Conservation (phyloP, 2,329 filamentous ascomycete species). For the Alternaria sp. region DNA sequence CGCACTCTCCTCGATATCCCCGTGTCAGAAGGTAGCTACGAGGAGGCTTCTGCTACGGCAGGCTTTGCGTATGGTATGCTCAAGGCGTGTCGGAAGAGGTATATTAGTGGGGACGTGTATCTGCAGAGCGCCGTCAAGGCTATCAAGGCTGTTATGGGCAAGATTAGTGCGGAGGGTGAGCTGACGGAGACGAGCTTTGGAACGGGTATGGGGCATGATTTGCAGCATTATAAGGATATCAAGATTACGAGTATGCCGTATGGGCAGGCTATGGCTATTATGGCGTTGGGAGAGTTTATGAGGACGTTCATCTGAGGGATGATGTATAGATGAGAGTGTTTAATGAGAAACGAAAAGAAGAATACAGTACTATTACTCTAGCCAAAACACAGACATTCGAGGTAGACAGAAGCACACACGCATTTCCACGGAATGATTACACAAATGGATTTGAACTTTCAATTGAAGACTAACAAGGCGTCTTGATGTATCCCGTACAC, state of each 20-base stretch:
- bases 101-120: conserved; percentile 66
- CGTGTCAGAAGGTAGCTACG: conserved; percentile 71
- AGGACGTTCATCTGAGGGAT: conserved; percentile 59
- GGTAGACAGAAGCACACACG: background rate
- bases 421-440: background rate
- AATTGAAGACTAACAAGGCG: background rate
- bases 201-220: conserved; percentile 74
- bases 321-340: background rate
- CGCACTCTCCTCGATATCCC: conserved; percentile 74
- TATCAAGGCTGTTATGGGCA: conserved; percentile 69
- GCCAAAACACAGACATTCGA: background rate
- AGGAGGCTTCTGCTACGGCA: conserved; percentile 78
- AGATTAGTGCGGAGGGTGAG: conserved; percentile 72
- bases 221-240: conserved; percentile 81
- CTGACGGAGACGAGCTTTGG: conserved; percentile 78
- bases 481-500: background rate
- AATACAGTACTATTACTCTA: background rate
- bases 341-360: background rate
- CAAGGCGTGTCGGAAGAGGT: conserved; percentile 73
- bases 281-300: conserved; percentile 77
- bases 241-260: conserved; percentile 82
- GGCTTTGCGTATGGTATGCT: conserved; percentile 82
- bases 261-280: conserved; percentile 84
- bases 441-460: background rate
- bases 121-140: conserved; percentile 68